These are phyloP conservation scores for Lactarius quietus DNA, from an alignment of 768 basidiomycete species.

Conservation along the genomic window DNA sequence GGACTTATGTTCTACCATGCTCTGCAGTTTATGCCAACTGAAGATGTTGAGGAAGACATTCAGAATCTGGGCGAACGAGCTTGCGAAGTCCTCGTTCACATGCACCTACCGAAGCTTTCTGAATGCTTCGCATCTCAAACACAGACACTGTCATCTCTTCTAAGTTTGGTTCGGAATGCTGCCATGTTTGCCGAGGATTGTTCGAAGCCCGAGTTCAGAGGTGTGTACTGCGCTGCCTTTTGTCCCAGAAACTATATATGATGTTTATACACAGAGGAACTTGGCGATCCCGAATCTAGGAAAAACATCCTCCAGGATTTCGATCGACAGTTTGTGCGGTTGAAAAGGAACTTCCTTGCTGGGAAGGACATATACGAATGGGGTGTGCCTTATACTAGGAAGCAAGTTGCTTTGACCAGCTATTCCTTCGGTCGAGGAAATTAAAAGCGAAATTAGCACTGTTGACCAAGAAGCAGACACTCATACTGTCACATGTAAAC, in stretches of 20 bases:
- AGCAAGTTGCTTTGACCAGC: background rate
- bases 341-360: constrained; percentile 14
- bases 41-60: constrained; percentile 6
- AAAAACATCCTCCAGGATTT: background rate
- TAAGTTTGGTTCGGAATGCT: constrained; percentile 10
- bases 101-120: constrained; percentile 2
- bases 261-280: constrained; percentile 1
- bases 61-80: constrained; percentile 8
- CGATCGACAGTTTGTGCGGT: background rate
- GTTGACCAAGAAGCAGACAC: constrained; percentile 5
- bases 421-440: background rate
- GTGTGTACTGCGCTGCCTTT: background rate
- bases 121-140: constrained; percentile 7
- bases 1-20: background rate
- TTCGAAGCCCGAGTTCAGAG: constrained; percentile 2
- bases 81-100: background rate
- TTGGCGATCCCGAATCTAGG: background rate
- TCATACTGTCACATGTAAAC: background rate
- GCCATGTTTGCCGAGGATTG: constrained; percentile 19
- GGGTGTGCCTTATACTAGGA: background rate
- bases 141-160: background rate
- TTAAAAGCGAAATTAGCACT: constrained; percentile 1
- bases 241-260: background rate
- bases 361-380: constrained; percentile 3
- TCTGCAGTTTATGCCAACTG: constrained; percentile 5